These are phyloP conservation scores for Pleurotus eryngii DNA, from an alignment of 768 basidiomycete species.

Conservation along the genomic window DNA sequence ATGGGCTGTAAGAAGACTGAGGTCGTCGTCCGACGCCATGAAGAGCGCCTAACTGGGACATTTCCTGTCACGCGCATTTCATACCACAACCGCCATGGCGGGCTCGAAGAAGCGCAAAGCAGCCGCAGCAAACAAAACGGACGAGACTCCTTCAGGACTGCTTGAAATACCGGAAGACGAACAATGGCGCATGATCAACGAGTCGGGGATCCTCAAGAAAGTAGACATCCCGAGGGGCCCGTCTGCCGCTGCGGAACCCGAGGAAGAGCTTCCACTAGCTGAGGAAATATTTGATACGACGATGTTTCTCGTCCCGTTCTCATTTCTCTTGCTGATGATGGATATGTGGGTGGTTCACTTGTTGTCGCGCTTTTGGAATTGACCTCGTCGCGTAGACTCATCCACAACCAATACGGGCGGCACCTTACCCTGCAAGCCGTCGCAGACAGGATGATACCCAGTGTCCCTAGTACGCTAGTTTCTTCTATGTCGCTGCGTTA, in stretches of 20 bases:
- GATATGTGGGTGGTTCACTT: slow-evolving; percentile 60
- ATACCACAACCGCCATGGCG: not conserved
- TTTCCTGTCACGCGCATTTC: not conserved
- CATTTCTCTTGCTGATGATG: slow-evolving; percentile 76
- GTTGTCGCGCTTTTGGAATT: not conserved
- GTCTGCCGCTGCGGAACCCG: slow-evolving; percentile 19
- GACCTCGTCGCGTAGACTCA: slow-evolving; percentile 45
- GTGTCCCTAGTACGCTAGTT: slow-evolving; percentile 65
- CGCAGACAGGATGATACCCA: slow-evolving; percentile 54
- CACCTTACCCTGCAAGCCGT: slow-evolving; percentile 46
- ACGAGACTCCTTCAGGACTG: slow-evolving; percentile 13
- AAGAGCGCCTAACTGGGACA: slow-evolving; percentile 7
- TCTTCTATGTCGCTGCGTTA: not conserved
- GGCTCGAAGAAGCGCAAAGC: slow-evolving; percentile 2
- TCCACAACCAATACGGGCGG: slow-evolving; percentile 77
- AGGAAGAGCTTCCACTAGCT: slow-evolving; percentile 39
- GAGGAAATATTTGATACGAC: slow-evolving; percentile 71
- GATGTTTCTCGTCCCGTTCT: slow-evolving; percentile 68
- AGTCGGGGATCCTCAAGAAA: slow-evolving; percentile 56
- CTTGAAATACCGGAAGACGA: slow-evolving; percentile 68
- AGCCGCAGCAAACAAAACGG: slow-evolving; percentile 1
- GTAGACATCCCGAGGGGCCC: slow-evolving; percentile 13
- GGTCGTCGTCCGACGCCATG: slow-evolving; percentile 30
- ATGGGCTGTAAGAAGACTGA: slow-evolving; percentile 42
- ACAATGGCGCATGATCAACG: slow-evolving; percentile 71